A percentile compares a stretch with the other conserved stretches of the same genome.
phyloP scores from a whole-genome alignment of 495 filamentous ascomycete genomes.

The Talaromyces proteolyticus region DNA sequence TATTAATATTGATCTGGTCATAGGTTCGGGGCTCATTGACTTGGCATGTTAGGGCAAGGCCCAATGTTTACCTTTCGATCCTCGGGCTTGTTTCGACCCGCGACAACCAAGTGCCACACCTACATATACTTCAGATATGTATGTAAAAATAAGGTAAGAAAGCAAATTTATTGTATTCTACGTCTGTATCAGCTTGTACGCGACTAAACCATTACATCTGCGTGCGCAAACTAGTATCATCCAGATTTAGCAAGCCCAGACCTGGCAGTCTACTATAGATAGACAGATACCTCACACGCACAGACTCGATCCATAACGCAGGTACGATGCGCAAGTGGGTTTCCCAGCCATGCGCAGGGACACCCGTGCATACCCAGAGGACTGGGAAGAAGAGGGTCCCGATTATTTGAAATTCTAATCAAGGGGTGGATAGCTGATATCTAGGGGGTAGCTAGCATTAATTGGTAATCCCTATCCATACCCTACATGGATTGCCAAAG shows the following conservation, averaged over 20 bases:
- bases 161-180: background rate
- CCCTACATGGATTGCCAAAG: too few species aligned
- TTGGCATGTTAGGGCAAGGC: too few species aligned
- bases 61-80: too few species aligned
- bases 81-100: too few species aligned
- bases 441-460: too few species aligned
- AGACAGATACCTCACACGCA: background rate
- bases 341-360: background rate
- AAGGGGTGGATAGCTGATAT: too few species aligned
- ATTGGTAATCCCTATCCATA: too few species aligned
- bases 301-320: background rate
- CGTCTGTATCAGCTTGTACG: background rate
- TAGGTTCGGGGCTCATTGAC: too few species aligned
- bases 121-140: background rate
- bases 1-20: too few species aligned
- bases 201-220: background rate
- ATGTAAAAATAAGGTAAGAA: background rate
- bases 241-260: too few species aligned
- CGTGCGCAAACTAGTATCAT: background rate
- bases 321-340: background rate
- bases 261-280: too few species aligned
- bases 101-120: too few species aligned
- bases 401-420: background rate
- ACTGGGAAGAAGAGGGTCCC: background rate
- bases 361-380: background rate